Evolutionary conservation across 768 basidiomycete species (phyloP), one percentile per base, ranked within the genome.

Genomic region (Solioccasus polychromus): DNA sequence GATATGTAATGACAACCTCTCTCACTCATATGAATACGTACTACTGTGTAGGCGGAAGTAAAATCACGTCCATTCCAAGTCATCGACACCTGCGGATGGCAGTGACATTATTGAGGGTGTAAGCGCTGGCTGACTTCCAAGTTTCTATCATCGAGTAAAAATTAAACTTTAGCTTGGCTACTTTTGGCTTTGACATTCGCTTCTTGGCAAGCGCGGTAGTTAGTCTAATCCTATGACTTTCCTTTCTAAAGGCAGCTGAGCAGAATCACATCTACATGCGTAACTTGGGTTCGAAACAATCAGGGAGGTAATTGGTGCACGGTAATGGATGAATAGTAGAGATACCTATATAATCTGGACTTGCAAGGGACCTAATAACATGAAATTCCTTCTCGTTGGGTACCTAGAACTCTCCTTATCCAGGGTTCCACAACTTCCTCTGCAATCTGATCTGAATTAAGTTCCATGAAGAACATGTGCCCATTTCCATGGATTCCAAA

Each of bases 381-480:
- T n/a, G 15, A 29, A 24, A 7, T 18, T 14, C 14, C 8, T 26
- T 31, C 31, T 39, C 19, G 44, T 26, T 35, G n/a, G 30, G 50
- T 37, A 18, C 32, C 40, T n/a, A 58, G 22, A n/a, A 39, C 51
- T 8, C 45, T 40, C 26, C 47, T 50, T 26, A 74, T 58, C 76
- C 75, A 77, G 40, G 58, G 60, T 35, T 68, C 56, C 19, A 76
- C 61, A 5, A 77, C 71, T 19, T 52, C 45, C 5, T 64, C 68
- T 11, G 60, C 74, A 29, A 79, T 75, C 37, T 69, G 64, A 29
- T 71, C 45, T 9, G 61, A 68, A 53, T 79, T 79, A 46, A 66
- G 70, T 44, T 79, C 77, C 72, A 79, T 74, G 49, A 78, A 77
- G 63, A 79, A 71, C 71, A 79, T 71, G 59, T 79, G 77, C 2